Evolutionary conservation across 495 filamentous ascomycete genomes (phyloP), one percentile per base, ranked within the genome.

Genomic region (Hyaloscypha variabilis): DNA sequence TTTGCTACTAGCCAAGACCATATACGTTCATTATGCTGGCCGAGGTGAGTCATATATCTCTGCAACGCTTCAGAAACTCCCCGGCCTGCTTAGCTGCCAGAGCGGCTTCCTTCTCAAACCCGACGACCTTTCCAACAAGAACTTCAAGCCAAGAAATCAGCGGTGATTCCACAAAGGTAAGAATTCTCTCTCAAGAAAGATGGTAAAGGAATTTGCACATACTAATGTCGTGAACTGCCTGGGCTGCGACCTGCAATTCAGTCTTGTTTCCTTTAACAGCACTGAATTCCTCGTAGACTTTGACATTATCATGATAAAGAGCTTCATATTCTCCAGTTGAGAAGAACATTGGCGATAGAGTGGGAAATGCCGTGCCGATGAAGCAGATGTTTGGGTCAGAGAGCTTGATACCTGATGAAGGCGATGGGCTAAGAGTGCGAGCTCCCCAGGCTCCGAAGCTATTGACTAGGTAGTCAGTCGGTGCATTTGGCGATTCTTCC

Each of bases 401-500:
- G 39, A 46, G 6, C 39, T 46, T 46, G 39, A 46, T 46, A 14
- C 39, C 39, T 14, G 39, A 17, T 19, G 17, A 17, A 17, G 39
- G 17, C 14, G 39, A 46, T 46, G 39, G 39, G 39, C 11, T 17
- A 14, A 46, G 39, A 46, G 13, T 4, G 17, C 39, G 39, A 19
- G 39, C 39, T 17, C 39, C 39, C 39, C 39, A 46, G 19, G 39
- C 42, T 0, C 59, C 71, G 49, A 73, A 73, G 10, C 62, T 58
- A 19, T 34, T 42, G 55, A 53, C 55, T 28, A 74, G 58, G 63
- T 74, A 74, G 62, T 74, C 72, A 6, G 71, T 71, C 0, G n/a
- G 13, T 57, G 64, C 63, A 53, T 73, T 65, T 1, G 69, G 69
- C 24, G 58, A 68, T 10, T 51, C 11, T 1, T 52, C n/a, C n/a